phyloP scores from a whole-genome alignment of 148 eudicot species.

The Chenopodium album region DNA sequence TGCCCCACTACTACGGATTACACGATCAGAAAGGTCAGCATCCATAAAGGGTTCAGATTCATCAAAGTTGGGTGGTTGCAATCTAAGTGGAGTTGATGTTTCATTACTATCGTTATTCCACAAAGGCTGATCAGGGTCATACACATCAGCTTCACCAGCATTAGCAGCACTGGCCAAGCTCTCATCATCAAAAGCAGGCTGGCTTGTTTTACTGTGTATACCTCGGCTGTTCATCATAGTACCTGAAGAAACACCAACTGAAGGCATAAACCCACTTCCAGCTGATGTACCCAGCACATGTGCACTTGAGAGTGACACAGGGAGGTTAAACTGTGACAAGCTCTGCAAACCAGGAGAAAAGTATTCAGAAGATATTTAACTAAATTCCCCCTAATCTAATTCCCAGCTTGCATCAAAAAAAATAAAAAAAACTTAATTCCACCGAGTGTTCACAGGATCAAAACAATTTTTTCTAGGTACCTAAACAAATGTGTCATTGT shows the following conservation, averaged over 20 bases:
- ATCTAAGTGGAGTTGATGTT: constrained; percentile 45
- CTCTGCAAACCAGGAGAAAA: constrained; percentile 53
- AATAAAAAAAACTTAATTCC: neutral
- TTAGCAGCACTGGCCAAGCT: constrained; percentile 38
- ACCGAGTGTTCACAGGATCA: neutral
- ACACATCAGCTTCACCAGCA: constrained; percentile 69
- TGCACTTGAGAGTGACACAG: constrained; percentile 79
- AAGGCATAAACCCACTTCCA: constrained; percentile 56
- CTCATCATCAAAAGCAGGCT: constrained; percentile 45
- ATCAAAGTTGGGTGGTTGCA: constrained; percentile 45
- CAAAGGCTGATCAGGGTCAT: constrained; percentile 97
- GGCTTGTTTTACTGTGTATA: constrained; percentile 48
- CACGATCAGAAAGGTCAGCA: constrained; percentile 40
- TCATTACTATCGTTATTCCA: constrained; percentile 66
- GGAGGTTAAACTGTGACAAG: constrained; percentile 96
- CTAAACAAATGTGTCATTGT: neutral
- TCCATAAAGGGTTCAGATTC: constrained; percentile 48
- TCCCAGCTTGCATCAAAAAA: no score
- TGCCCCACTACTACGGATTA: constrained; percentile 36
- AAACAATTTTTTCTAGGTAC: neutral
- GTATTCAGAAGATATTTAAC: constrained; percentile 2
- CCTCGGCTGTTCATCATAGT: constrained; percentile 46
- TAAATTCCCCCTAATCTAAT: neutral
- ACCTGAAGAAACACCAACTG: constrained; percentile 48
- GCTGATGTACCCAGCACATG: constrained; percentile 56